Conservation (phyloP, 2,329 filamentous ascomycete species). For the Clarireedia paspali region DNA sequence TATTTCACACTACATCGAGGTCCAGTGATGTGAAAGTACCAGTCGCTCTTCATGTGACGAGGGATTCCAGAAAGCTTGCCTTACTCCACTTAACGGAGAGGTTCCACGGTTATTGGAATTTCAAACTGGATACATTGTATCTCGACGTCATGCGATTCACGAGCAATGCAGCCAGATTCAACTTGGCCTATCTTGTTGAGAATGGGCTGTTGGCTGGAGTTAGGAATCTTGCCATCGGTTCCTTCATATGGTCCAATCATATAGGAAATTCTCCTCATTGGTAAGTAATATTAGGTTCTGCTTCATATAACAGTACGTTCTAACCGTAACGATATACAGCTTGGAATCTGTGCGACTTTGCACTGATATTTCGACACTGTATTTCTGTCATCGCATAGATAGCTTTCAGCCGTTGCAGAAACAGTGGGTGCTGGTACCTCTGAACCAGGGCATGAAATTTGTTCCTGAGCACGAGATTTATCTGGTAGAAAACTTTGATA, state of each 20-base stretch:
- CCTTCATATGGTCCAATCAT: background rate
- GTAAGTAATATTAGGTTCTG: background rate
- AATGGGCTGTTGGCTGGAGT: background rate
- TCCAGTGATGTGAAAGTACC: background rate
- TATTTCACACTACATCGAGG: background rate
- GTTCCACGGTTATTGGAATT: constrained; percentile 3
- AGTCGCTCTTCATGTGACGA: background rate
- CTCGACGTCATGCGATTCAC: background rate
- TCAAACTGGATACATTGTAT: background rate
- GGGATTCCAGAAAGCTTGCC: background rate
- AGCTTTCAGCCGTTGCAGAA: background rate
- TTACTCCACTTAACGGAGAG: background rate
- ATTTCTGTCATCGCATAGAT: too few relatives aligned
- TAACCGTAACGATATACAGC: background rate
- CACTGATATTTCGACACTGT: background rate
- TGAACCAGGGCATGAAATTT: background rate
- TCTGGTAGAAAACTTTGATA: background rate
- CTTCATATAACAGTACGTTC: background rate
- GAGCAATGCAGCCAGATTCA: background rate
- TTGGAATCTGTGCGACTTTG: background rate
- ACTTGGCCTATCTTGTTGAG: background rate
- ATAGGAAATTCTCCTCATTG: background rate
- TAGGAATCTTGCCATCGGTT: background rate
- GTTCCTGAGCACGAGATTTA: background rate
- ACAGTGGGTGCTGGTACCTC: background rate